Base-by-base conservation (phyloP, 805 yeast genomes). In the Blastobotrys chiropterorum region DNA sequence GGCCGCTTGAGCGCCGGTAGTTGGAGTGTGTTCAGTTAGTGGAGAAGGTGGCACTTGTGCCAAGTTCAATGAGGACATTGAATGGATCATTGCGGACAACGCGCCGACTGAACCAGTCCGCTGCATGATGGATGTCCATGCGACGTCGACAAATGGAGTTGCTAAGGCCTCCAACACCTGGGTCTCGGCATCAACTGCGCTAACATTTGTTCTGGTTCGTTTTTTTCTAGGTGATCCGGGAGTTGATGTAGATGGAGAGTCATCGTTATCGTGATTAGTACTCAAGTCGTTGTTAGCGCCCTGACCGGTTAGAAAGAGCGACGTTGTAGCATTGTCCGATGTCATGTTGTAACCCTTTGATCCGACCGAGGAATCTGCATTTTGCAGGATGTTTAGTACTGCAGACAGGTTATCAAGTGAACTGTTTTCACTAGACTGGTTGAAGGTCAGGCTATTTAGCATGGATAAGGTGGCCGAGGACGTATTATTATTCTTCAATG, bases 21-120 rank as follows among this genome's bases (percentile, higher is more conserved):
- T 78, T 39, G 47, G 56, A 19, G 41, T 48, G 26, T 34, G 30
- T 14, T 22, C 43, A 1, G 13, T 26, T 5, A n/a, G 21, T 22
- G 38, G 49, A 13, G 55, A 19, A 19, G 57, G 17, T 48, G 56
- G 40, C 50, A 51, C 43, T 45, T 52, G 43, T 6, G 57, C 31
- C 16, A 55, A 46, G 40, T 52, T 52, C 22, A 58, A 31, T 3
- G 55, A 38, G 21, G 55, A 53, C 16, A 21, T 56, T 39, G 46
- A 55, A 0, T 73, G 66, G 59, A 7, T 69, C 56, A 43, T 70
- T 70, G 58, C 79, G 81, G 47, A 75, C 71, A 67, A 83, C 81
- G 4, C 88, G 14, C 54, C 49, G 7, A 39, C 46, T 14, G 49
- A 46, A 11, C 38, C 22, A 31, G 38, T 46, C 43, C 49, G 50